Conservation (phyloP, 2,329 filamentous ascomycete species). For the Nigrospora sphaerica region DNA sequence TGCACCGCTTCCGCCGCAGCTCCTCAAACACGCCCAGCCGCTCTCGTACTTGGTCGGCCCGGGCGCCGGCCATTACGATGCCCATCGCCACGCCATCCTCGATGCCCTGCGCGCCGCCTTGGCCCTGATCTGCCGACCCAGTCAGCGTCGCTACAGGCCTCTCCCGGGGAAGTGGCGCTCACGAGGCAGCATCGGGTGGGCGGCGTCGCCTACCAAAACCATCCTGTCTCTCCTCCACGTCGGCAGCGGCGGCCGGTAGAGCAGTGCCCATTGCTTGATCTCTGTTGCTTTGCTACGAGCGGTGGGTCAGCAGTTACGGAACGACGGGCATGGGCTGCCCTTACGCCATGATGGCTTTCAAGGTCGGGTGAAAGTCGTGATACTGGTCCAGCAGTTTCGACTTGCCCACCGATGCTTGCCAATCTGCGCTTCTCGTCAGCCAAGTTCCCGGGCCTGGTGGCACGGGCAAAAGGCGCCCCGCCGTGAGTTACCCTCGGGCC, state of each 20-base stretch:
- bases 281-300: slow-evolving; percentile 16
- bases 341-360: slow-evolving; percentile 4
- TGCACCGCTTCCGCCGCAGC: slow-evolving; percentile 20
- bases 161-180: not conserved
- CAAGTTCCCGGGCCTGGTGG: not conserved
- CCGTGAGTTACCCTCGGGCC: slow-evolving; percentile 5
- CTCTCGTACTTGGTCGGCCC: slow-evolving; percentile 7
- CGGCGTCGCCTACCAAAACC: slow-evolving; percentile 13
- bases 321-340: not conserved
- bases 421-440: slow-evolving; percentile 5
- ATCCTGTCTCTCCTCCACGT: slow-evolving; percentile 15
- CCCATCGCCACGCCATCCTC: slow-evolving; percentile 24
- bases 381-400: slow-evolving; percentile 3
- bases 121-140: slow-evolving; percentile 10
- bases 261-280: slow-evolving; percentile 20
- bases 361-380: slow-evolving; percentile 5
- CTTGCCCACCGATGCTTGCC: slow-evolving; percentile 9
- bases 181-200: slow-evolving; percentile 18
- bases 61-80: slow-evolving; percentile 16
- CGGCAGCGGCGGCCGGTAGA: slow-evolving; percentile 18
- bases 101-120: slow-evolving; percentile 24
- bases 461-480: not conserved
- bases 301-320: not conserved
- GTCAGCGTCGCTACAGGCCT: not conserved
- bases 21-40: slow-evolving; percentile 21